Evolutionary conservation across 1,284 basidiomycete genomes (phyloP), one percentile per base, ranked within the genome.

Genomic region (Tremellales sp.): DNA sequence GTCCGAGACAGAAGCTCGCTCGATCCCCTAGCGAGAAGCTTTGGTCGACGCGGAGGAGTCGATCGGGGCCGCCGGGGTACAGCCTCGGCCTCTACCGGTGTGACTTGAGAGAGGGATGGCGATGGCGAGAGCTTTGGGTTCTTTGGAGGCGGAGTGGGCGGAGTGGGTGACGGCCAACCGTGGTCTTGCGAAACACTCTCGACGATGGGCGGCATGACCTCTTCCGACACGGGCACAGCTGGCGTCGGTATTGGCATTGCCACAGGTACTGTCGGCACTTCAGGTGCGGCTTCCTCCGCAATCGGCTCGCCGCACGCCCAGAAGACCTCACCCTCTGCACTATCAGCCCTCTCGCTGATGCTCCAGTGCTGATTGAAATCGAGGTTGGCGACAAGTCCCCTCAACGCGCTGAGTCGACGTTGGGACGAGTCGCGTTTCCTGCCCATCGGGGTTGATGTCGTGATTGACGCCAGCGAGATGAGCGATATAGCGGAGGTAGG

Each of bases 291-390:
- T 17, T 39, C 36, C 19, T 39, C 36, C 11, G 13, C 8, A 7
- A 12, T 8, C 36, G 36, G 36, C 19, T 19, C 41, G 23, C 50
- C 46, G 40, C 49, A 51, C 6, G 54, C 54, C 60, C 56, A 61
- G 33, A 56, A 45, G 33, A 48, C 50, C 15, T 31, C 40, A 15
- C 44, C 46, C 15, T 45, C 40, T 4, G 36, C 29, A 19, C 31
- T 46, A n/a, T 46, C 40, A 26, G 55, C 31, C 43, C 46, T 41
- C 15, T 53, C 56, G 8, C 53, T 54, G 13, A 58, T 36, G 15
- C 58, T 60, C 69, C 69, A 72, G 8, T 59, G 67, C 40, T 70
- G 64, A 35, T 60, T 58, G 56, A 72, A 68, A 48, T 72, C 67
- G 41, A 72, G 56, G 40, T 61, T 64, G 21, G 58, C 59, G 13